A percentile compares a stretch with the other conserved stretches of the same genome.
Conservation (phyloP, 2,329 filamentous ascomycete species). For the Ophiostoma angusticollis region DNA sequence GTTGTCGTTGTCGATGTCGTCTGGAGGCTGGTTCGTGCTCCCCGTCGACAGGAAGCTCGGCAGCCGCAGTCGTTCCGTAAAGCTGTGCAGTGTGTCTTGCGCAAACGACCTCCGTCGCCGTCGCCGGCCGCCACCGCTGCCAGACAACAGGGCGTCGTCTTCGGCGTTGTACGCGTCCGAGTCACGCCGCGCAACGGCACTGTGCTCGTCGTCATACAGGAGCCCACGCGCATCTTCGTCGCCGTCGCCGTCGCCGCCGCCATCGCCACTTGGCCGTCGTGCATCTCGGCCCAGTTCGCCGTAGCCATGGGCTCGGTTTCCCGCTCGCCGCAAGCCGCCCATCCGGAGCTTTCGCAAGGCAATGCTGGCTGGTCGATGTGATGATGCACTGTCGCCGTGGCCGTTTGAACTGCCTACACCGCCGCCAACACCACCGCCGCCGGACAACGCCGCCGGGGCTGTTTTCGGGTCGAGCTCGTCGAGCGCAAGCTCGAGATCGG, state of each 20-base stretch:
- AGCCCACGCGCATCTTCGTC: conserved; percentile 37
- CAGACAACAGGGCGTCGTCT: conserved; percentile 65
- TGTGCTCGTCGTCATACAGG: conserved; percentile 21
- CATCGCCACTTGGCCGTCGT: conserved; percentile 34
- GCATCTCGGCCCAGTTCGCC: conserved; percentile 46
- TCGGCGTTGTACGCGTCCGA: conserved; percentile 48
- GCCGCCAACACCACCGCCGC: conserved; percentile 18
- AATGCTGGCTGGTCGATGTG: conserved; percentile 46
- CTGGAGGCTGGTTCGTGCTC: conserved; percentile 13
- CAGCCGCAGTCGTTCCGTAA: conserved; percentile 43
- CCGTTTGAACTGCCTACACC: not conserved
- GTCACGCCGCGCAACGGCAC: conserved; percentile 36
- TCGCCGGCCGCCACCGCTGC: conserved; percentile 19
- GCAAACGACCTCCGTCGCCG: conserved; percentile 25
- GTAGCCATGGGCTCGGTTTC: conserved; percentile 42
- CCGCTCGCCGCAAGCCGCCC: conserved; percentile 45
- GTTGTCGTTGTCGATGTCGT: conserved; percentile 26
- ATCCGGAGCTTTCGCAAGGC: conserved; percentile 59
- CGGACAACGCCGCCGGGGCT: conserved; percentile 15
- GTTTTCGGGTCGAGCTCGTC: conserved; percentile 61
- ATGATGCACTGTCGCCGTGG: not conserved
- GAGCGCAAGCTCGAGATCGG: conserved; percentile 64
- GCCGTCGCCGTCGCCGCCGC: conserved; percentile 46
- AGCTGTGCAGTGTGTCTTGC: conserved; percentile 28
- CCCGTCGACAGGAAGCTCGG: conserved; percentile 51